Base-by-base conservation (phyloP, 495 filamentous ascomycete species). In the Penicillium steckii region DNA sequence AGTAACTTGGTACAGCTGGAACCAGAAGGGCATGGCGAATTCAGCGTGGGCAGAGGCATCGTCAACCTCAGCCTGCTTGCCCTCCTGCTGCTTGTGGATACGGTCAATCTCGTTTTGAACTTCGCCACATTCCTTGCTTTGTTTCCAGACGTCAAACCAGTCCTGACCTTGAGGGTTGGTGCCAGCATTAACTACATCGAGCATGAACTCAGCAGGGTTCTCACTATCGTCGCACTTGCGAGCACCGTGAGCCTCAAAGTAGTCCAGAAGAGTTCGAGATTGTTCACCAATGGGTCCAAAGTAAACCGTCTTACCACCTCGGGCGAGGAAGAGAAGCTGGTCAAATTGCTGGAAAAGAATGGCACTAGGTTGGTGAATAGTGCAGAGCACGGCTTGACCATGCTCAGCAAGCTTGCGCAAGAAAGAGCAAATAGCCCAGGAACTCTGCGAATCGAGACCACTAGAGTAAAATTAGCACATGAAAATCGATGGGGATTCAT, bases 281-380 rank as follows among this genome's bases (percentile, higher is more conserved):
- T 89, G 85, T 52, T 86, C 69, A 35, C 90, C 90, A 26, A 95
- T 85, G 8, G 88, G 83, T 32, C 91, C 90, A 62, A 91, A 96
- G 71, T 96, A 95, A 21, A 95, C 87, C 0, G 89, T 89, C 24
- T 52, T 55, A 30, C 57, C 57, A 51, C 90, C 90, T 42, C 80
- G 83, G 2, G 84, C 83, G 19, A 96, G 73, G 73, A 95, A 91
- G 6, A 94, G 72, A 6, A 97, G 75, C 21, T 88, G 84, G 66
- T 97, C 92, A 61, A 97, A 98, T 52, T 90, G 81, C 63, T 95
- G 87, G 74, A 98, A 95, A 27, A 98, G 78, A 66, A 95, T 88
- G 29, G 90, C 91, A 0, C 87, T 91, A 3, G 91, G 91, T 66
- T 98, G 94, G 69, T 98, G 94, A 55, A 98, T 96, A 7, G 91